Evolutionary conservation across 352 stramenopile genomes (phyloP), one percentile per base, ranked within the genome.

Genomic region (Albugo candida): DNA sequence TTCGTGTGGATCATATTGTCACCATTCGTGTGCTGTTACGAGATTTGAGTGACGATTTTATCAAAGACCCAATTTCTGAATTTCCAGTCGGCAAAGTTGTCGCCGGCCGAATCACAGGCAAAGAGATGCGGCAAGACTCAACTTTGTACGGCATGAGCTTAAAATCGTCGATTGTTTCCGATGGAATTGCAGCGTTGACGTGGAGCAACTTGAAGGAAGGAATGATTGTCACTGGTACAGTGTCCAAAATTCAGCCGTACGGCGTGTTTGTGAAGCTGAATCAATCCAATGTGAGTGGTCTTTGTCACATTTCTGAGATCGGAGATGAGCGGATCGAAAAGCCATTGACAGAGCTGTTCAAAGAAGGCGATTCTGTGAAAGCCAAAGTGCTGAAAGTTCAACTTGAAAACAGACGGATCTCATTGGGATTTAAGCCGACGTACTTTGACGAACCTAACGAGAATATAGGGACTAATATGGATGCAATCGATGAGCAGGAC

Each of bases 191-290:
- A 10, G 65, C 81, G 51, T 50, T 97, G 34, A 82, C 75, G 51
- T 92, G 86, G 61, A 80, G 84, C 54, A 83, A 97, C 48, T 70
- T 98, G 35, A 64, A 82, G 51, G 66, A 87, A 21, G 85, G 85
- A 19, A 60, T 80, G 31, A 97, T 89, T 27, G 82, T 97, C 48
- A 97, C 93, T 60, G 93, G 86, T 49, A 95, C 84, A 48, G 92
- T 98, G 56, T 94, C 84, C 13, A 92, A 94, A 55, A 71, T 98
- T 18, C 87, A 97, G 58, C 58, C 69, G 24, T 98, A 97, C 56
- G 93, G 93, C 40, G 91, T 97, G 16, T 97, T 97, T 58, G 85
- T 97, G 47, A 81, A 85, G 49, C 83, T 98, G 38, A 85, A 97
- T 51, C 92, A 95, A 60, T 97, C 83, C 58, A 93, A 88, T 37